Conservation (phyloP, 257 asterid genomes). For the Gentiana macrophylla region DNA sequence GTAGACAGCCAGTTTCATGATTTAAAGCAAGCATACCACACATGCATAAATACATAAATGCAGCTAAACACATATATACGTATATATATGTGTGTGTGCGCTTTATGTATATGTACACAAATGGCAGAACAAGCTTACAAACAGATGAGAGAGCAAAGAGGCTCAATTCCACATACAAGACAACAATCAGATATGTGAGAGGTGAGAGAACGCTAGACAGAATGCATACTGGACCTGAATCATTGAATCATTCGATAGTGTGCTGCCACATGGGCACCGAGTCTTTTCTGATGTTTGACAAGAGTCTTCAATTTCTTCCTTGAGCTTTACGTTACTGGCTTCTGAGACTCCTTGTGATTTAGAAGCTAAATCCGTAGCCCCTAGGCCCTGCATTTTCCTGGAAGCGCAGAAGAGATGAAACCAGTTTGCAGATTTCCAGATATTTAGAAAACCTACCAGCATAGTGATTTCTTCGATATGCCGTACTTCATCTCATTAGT, state of each 20-base stretch:
- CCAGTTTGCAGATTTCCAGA: not conserved
- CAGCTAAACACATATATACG: not conserved
- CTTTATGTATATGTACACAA: too few species aligned
- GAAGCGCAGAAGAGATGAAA: conserved; percentile 12
- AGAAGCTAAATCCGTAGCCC: conserved; percentile 70
- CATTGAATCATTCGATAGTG: conserved; percentile 64
- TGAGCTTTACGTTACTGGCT: conserved; percentile 32
- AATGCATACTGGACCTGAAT: conserved; percentile 40
- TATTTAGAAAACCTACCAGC: not conserved
- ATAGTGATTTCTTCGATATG: too few species aligned
- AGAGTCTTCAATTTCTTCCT: conserved; percentile 62
- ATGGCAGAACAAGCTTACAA: not conserved
- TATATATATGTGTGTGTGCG: not conserved
- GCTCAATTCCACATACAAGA: too few species aligned
- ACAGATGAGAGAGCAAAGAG: too few species aligned
- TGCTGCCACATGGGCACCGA: conserved; percentile 84
- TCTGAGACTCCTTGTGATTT: conserved; percentile 69
- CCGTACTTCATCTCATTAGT: not conserved
- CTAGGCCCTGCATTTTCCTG: conserved; percentile 91
- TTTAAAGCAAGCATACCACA: not conserved
- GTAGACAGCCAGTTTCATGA: not conserved
- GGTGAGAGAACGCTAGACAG: not conserved
- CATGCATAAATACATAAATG: not conserved
- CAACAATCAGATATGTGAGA: not conserved
- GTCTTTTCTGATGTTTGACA: conserved; percentile 45